Evolutionary conservation across 495 filamentous ascomycete species (phyloP).

Genomic region (Sphaerosporella brunnea): DNA sequence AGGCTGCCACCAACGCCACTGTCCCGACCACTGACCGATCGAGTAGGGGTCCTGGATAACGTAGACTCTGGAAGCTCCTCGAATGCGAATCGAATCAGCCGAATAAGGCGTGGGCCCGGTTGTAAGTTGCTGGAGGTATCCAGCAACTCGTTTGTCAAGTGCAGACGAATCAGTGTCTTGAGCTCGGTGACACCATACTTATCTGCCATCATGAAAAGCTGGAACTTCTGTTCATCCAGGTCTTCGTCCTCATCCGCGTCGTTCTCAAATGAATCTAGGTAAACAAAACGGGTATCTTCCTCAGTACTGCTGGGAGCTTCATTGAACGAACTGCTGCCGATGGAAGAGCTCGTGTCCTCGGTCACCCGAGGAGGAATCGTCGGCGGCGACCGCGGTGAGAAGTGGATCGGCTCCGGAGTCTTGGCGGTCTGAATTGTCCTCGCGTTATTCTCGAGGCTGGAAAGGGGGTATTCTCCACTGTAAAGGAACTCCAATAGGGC

Average conservation of each 20-base stretch:
- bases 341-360: slow-evolving; percentile 19
- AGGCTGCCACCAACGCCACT: slow-evolving; percentile 21
- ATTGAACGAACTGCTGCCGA: slow-evolving; percentile 21
- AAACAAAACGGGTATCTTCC: slow-evolving; percentile 23
- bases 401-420: slow-evolving; percentile 22
- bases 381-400: slow-evolving; percentile 24
- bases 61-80: slow-evolving; percentile 24
- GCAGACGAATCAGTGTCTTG: slow-evolving; percentile 25
- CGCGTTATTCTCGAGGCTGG: slow-evolving; percentile 11
- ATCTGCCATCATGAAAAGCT: slow-evolving; percentile 26
- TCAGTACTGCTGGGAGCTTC: slow-evolving; percentile 14
- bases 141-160: slow-evolving; percentile 25
- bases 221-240: slow-evolving; percentile 25
- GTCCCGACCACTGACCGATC: slow-evolving; percentile 7
- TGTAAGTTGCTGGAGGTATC: slow-evolving; percentile 20
- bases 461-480: slow-evolving; percentile 24
- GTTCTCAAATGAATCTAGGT: slow-evolving; percentile 20
- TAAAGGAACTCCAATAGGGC: slow-evolving; percentile 25
- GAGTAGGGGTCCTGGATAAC: slow-evolving; percentile 11
- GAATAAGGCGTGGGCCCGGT: slow-evolving; percentile 18
- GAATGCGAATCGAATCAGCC: slow-evolving; percentile 25
- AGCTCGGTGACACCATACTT: slow-evolving; percentile 26
- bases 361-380: slow-evolving; percentile 24
- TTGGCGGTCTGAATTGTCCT: slow-evolving; percentile 1
- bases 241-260: slow-evolving; percentile 25